Evolutionary conservation across 1,284 basidiomycete species (phyloP), one percentile per base, ranked within the genome.

Genomic region (Ceratobasidium sp.): DNA sequence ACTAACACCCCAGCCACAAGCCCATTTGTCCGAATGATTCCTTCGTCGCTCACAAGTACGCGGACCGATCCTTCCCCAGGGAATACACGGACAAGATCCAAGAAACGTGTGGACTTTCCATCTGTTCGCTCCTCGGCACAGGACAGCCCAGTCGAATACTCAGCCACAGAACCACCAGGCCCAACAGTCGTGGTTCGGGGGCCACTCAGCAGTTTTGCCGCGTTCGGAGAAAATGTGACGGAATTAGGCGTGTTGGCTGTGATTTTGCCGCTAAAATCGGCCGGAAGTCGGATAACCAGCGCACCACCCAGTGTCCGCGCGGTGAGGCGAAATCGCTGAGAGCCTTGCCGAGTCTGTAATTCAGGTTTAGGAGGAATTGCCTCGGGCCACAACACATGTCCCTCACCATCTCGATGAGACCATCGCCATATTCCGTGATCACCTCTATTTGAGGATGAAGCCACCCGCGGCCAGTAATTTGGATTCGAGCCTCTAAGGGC

Each of bases 291-390:
- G 45, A 67, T 40, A 40, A 67, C 50, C 17, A 67, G 22, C 38
- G 43, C 40, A 34, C 62, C 62, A 10, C 62, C 50, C 20, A 67
- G 62, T 25, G 62, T 67, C 29, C 62, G 43, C 15, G 62, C 62
- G 22, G 49, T 45, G 50, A 67, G 62, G 50, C 62, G 62, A 40
- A 67, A 67, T 42, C 62, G 62, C 40, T 67, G 62, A 40, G 62
- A 67, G 27, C 62, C 62, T 54, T 67, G 62, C 62, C 60, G 62
- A 53, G 62, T 50, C 62, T 67, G 52, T 15, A 53, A 65, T 15
- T 27, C n/a, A 43, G 10, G 25, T 10, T 52, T 52, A 50, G 50
- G 12, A 58, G 56, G 29, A 25, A 25, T 45, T 50, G 10, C 15
- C 20, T 15, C 35, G 31, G n/a, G 17, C 8, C 40, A n/a, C 20